phyloP scores from a whole-genome alignment of 2,329 filamentous ascomycete species.

The Fusarium setosum region DNA sequence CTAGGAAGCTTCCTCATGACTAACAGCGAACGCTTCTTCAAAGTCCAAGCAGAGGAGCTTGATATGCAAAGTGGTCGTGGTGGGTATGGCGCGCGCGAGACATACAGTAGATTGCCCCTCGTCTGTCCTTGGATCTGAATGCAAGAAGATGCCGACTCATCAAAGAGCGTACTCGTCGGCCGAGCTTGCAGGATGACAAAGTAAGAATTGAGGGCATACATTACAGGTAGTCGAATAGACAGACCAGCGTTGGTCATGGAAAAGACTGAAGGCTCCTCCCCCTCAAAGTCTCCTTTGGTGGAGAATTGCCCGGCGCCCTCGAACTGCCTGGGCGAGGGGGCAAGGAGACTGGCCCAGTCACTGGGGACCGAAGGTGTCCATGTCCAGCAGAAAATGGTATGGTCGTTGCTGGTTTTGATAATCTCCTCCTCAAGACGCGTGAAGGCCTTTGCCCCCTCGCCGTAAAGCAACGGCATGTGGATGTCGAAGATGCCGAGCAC shows the following conservation, averaged over 20 bases:
- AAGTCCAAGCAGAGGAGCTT: neutral
- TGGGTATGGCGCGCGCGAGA: neutral
- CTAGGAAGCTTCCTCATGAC: neutral
- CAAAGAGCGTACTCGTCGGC: neutral
- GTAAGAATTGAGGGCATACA: neutral
- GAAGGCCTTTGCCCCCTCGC: neutral
- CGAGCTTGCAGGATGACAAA: neutral
- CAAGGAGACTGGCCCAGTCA: neutral
- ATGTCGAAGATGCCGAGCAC: conserved; percentile 10
- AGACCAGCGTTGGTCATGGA: neutral
- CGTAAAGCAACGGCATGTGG: conserved; percentile 11
- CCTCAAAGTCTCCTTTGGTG: neutral
- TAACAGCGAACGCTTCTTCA: neutral
- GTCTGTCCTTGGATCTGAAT: neutral
- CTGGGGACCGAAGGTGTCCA: neutral
- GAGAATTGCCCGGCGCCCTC: neutral
- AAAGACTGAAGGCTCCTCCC: neutral
- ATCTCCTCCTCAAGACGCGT: conserved; percentile 9
- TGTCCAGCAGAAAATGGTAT: conserved; percentile 3
- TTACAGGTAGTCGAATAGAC: neutral
- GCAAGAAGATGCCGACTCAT: neutral
- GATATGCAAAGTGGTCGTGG: neutral
- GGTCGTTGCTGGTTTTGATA: neutral
- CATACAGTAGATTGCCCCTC: neutral
- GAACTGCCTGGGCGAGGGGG: neutral